These are phyloP conservation scores for Veloboletus limbatus DNA, from an alignment of 1,284 basidiomycete genomes.

Conservation along the genomic window DNA sequence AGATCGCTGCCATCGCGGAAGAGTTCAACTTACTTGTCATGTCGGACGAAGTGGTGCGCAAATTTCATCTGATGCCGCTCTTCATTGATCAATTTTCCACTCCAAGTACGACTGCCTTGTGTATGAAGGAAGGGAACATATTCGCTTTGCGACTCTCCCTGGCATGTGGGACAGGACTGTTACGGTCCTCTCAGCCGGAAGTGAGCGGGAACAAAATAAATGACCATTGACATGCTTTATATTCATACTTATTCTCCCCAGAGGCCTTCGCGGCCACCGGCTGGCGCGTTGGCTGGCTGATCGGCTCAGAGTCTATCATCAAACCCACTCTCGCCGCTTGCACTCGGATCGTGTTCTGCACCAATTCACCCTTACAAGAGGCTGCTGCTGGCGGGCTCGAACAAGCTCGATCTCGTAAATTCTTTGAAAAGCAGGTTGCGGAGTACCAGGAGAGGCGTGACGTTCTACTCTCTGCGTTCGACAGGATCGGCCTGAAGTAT, in stretches of 20 bases:
- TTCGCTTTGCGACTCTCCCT: slow-evolving; percentile 88
- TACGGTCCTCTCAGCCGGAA: slow-evolving; percentile 79
- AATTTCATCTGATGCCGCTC: slow-evolving; percentile 24
- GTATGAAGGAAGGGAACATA: slow-evolving; percentile 85
- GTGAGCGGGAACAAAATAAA: slow-evolving; percentile 40
- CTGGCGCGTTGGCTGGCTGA: slow-evolving; percentile 96
- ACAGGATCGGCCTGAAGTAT: slow-evolving; percentile 84
- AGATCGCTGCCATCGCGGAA: slow-evolving; percentile 83
- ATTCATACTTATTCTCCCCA: slow-evolving; percentile 30
- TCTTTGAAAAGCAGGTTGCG: slow-evolving; percentile 75
- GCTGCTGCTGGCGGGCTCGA: slow-evolving; percentile 87
- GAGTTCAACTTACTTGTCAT: slow-evolving; percentile 93
- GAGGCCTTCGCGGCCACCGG: slow-evolving; percentile 98
- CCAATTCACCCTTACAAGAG: slow-evolving; percentile 90
- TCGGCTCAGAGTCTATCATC: slow-evolving; percentile 84
- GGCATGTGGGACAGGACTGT: slow-evolving; percentile 98
- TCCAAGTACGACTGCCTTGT: slow-evolving; percentile 89
- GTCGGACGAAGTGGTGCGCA: slow-evolving; percentile 90
- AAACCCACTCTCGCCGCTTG: slow-evolving; percentile 85
- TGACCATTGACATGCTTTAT: neutral
- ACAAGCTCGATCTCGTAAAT: slow-evolving; percentile 67
- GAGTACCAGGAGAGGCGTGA: slow-evolving; percentile 84
- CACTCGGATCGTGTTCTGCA: slow-evolving; percentile 94
- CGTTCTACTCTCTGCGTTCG: slow-evolving; percentile 76
- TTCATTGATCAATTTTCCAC: slow-evolving; percentile 1